A percentile compares a stretch with the other conserved stretches of the same genome.
These are phyloP conservation scores for Eimeria mitis DNA, from an alignment of 169 alveolate species.

Conservation along the genomic window DNA sequence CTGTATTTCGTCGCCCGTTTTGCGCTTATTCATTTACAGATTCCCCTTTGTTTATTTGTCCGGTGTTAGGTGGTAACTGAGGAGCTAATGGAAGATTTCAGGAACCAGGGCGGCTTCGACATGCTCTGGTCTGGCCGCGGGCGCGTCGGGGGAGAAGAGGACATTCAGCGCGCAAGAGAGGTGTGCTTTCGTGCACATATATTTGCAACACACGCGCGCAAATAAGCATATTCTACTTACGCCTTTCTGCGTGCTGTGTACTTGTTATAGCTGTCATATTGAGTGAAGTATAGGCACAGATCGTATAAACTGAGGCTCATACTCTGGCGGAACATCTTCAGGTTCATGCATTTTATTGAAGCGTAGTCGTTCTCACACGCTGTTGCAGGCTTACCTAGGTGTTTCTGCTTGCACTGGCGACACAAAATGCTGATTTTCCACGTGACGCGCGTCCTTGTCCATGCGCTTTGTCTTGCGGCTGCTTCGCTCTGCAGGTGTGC, in stretches of 20 bases:
- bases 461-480: background rate
- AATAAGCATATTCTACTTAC: background rate
- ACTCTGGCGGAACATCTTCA: too few relatives aligned
- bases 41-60: background rate
- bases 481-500: constrained; percentile 82
- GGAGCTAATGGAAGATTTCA: constrained; percentile 96
- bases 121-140: constrained; percentile 99
- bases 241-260: background rate
- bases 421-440: background rate
- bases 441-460: background rate
- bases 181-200: constrained; percentile 75
- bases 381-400: background rate
- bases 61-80: constrained; percentile 87
- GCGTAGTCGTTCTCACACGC: background rate
- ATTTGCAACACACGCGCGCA: background rate
- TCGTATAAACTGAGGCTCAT: background rate
- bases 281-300: background rate
- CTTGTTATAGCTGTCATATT: background rate
- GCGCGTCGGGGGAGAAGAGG: constrained; percentile 96
- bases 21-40: background rate
- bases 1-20: background rate
- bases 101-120: constrained; percentile 99
- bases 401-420: background rate
- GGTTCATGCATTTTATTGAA: background rate
- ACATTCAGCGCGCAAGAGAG: constrained; percentile 93